phyloP scores from a whole-genome alignment of 495 filamentous ascomycete species.

The Penicillium salamii region DNA sequence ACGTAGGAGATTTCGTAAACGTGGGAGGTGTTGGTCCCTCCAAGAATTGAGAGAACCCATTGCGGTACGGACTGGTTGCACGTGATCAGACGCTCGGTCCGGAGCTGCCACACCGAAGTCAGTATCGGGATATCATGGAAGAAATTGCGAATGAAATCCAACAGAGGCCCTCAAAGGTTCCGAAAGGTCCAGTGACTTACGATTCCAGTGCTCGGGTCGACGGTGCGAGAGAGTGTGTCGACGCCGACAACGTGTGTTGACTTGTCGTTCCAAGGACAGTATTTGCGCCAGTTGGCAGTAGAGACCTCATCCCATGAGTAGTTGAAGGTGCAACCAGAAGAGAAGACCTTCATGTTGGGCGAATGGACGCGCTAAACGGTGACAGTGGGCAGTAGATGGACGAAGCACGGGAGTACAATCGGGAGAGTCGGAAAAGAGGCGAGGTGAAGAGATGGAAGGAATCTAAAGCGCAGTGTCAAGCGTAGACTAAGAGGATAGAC shows the following conservation, averaged over 20 bases:
- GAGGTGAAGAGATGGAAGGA: background rate
- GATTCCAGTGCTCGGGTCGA: slow-evolving; percentile 81
- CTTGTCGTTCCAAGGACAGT: slow-evolving; percentile 97
- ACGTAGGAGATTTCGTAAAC: slow-evolving; percentile 96
- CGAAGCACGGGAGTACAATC: background rate
- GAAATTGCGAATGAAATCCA: background rate
- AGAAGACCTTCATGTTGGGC: slow-evolving; percentile 85
- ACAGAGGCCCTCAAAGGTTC: background rate
- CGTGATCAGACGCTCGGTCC: slow-evolving; percentile 94
- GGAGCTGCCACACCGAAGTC: slow-evolving; percentile 54
- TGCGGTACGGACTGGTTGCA: slow-evolving; percentile 86
- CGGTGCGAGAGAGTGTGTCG: slow-evolving; percentile 79
- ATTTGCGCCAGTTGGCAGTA: slow-evolving; percentile 99
- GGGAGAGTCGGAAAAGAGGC: background rate
- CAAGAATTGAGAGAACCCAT: slow-evolving; percentile 77
- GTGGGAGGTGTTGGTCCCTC: slow-evolving; percentile 69
- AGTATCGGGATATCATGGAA: no score
- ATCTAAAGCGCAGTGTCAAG: background rate
- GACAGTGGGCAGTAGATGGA: background rate
- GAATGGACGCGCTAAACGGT: background rate
- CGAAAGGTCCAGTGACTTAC: slow-evolving; percentile 46
- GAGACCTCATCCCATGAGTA: slow-evolving; percentile 99
- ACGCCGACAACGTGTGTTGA: slow-evolving; percentile 91
- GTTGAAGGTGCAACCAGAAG: slow-evolving; percentile 81
- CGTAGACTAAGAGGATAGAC: background rate